phyloP scores from a whole-genome alignment of 345 rosid genomes.

The Linum tenue region DNA sequence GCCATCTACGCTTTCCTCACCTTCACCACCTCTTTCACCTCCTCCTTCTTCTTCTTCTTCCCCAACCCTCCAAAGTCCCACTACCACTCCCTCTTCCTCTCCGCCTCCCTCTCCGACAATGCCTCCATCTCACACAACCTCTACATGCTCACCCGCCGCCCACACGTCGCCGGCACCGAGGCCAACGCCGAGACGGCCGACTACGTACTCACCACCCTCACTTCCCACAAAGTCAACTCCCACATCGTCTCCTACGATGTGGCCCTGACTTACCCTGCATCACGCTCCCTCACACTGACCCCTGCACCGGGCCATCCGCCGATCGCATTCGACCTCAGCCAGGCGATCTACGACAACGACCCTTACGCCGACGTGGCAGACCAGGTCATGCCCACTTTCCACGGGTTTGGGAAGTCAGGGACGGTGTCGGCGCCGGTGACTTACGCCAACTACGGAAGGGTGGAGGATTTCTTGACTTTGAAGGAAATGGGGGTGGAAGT shows the following conservation, averaged over 20 bases:
- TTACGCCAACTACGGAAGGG: constrained; percentile 66
- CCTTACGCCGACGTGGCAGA: constrained; percentile 53
- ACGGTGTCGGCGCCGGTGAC: constrained; percentile 37
- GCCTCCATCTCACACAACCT: constrained; percentile 53
- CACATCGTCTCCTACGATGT: constrained; percentile 47
- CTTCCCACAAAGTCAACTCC: constrained; percentile 32
- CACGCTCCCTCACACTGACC: constrained; percentile 43
- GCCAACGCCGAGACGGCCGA: constrained; percentile 74
- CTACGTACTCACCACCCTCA: constrained; percentile 42
- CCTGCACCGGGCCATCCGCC: constrained; percentile 22
- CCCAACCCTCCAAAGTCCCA: constrained; percentile 35
- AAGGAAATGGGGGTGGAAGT: constrained; percentile 41
- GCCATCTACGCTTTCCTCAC: constrained; percentile 24
- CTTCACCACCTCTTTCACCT: constrained; percentile 32
- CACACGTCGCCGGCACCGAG: constrained; percentile 64
- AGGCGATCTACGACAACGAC: constrained; percentile 49
- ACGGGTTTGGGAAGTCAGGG: constrained; percentile 75
- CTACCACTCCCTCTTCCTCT: constrained; percentile 48
- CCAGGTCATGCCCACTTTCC: constrained; percentile 63
- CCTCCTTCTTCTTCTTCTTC: constrained; percentile 19
- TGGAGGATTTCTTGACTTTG: constrained; percentile 44
- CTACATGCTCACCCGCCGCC: constrained; percentile 62
- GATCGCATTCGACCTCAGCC: constrained; percentile 31
- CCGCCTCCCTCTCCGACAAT: constrained; percentile 50
- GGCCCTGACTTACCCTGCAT: constrained; percentile 55